Percentiles rank a stretch among this genome's conserved stretches.
Conservation (phyloP, 495 filamentous ascomycete genomes). For the Rhypophila decipiens region DNA sequence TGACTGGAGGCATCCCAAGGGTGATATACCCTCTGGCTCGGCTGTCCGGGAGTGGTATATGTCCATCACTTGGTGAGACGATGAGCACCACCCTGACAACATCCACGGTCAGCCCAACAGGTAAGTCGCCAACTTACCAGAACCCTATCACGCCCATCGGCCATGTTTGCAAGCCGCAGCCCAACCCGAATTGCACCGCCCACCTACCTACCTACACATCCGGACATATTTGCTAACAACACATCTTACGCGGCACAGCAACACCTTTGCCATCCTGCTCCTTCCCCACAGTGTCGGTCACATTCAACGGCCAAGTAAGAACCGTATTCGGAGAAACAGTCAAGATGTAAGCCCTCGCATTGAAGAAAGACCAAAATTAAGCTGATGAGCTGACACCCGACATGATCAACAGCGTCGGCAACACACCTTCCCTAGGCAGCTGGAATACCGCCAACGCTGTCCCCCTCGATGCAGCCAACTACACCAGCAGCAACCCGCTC, state of each 20-base stretch:
- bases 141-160: slow-evolving; percentile 1
- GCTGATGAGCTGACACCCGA: not conserved
- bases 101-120: slow-evolving; percentile 1
- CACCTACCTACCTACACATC: no score
- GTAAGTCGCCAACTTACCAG: not conserved
- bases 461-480: slow-evolving; percentile 46
- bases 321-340: slow-evolving; percentile 54
- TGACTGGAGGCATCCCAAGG: slow-evolving; percentile 45
- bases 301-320: slow-evolving; percentile 50
- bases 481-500: slow-evolving; percentile 49
- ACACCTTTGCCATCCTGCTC: slow-evolving; percentile 35
- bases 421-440: slow-evolving; percentile 46
- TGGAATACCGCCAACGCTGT: slow-evolving; percentile 49
- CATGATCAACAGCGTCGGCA: slow-evolving; percentile 33
- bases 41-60: slow-evolving; percentile 36
- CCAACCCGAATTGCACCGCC: no score
- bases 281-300: slow-evolving; percentile 45
- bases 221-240: no score
- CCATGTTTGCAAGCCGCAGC: not conserved
- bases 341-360: slow-evolving; percentile 33
- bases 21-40: slow-evolving; percentile 38
- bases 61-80: slow-evolving; percentile 16
- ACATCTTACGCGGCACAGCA: no score
- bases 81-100: not conserved
- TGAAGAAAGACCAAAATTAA: not conserved